Conservation (phyloP, 495 filamentous ascomycete species). For the Penicillium longicatenatum region DNA sequence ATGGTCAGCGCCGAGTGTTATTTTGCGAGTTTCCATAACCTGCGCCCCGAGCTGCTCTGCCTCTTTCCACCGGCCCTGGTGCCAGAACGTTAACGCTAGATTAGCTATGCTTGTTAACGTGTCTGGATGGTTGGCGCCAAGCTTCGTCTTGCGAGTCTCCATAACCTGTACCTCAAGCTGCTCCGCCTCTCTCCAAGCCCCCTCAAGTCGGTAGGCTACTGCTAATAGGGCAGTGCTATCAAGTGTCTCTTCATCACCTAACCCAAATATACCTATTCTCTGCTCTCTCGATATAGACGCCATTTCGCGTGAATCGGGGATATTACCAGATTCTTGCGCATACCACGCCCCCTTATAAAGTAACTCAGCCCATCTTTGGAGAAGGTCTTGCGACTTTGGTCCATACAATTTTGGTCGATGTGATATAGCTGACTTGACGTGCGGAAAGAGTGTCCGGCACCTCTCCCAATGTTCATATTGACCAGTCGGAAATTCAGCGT, state of each 20-base stretch:
- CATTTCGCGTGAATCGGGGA: conserved; percentile 12
- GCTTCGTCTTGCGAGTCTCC: too few species aligned
- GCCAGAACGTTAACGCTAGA: background rate
- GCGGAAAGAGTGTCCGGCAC: conserved; percentile 31
- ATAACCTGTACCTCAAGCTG: too few species aligned
- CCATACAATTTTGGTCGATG: conserved; percentile 16
- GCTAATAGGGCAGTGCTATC: conserved; percentile 16
- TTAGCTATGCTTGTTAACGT: conserved; percentile 2
- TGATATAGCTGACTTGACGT: conserved; percentile 21
- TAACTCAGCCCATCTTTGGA: conserved; percentile 25
- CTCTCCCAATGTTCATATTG: conserved; percentile 30
- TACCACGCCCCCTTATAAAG: conserved; percentile 23
- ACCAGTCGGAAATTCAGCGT: conserved; percentile 40
- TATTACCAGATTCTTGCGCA: conserved; percentile 16
- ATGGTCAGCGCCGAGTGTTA: too few species aligned
- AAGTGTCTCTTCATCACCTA: conserved; percentile 16
- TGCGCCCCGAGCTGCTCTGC: too few species aligned
- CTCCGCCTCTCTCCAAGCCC: conserved; percentile 13
- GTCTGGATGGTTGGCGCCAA: background rate
- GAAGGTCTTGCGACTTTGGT: conserved; percentile 10
- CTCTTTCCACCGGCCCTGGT: too few species aligned
- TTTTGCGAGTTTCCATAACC: conserved; percentile 6
- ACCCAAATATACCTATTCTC: conserved; percentile 8
- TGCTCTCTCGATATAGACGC: conserved; percentile 14
- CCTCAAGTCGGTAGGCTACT: conserved; percentile 21